These are phyloP conservation scores for Paraleonurus japonicus DNA, from an alignment of 257 asterid genomes.

Conservation along the genomic window DNA sequence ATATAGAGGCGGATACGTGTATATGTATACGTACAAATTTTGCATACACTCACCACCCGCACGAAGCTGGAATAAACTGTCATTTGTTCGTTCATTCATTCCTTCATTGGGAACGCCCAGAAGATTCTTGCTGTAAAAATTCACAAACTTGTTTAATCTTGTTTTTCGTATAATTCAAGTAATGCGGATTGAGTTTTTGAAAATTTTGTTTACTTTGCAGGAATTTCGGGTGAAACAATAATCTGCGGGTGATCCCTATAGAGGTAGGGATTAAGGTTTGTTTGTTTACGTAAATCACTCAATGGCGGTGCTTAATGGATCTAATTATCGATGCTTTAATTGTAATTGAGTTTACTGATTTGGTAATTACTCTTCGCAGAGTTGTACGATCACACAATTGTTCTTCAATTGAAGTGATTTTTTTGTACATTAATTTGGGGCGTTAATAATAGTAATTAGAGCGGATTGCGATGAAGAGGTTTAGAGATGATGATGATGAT, in stretches of 20 bases:
- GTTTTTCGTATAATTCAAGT: constrained; percentile 46
- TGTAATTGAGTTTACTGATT: constrained; percentile 36
- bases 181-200: constrained; percentile 37
- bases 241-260: constrained; percentile 50
- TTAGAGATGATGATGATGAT: constrained; percentile 48
- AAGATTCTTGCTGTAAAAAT: constrained; percentile 30
- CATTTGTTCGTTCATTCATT: constrained; percentile 28
- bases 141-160: constrained; percentile 15
- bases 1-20: constrained; percentile 19
- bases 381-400: constrained; percentile 27
- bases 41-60: constrained; percentile 22
- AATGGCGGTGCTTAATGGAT: constrained; percentile 45
- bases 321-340: constrained; percentile 29
- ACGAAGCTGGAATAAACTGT: constrained; percentile 34
- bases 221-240: constrained; percentile 24
- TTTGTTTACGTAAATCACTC: constrained; percentile 29
- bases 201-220: constrained; percentile 32
- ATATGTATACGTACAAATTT: constrained; percentile 27
- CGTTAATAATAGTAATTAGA: constrained; percentile 5
- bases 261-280: constrained; percentile 40
- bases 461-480: constrained; percentile 64
- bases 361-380: constrained; percentile 38
- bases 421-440: constrained; percentile 26
- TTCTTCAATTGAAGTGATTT: constrained; percentile 42
- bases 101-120: constrained; percentile 20